These are phyloP conservation scores for Dysphania ambrosioides DNA, from an alignment of 148 eudicot species.

Conservation along the genomic window DNA sequence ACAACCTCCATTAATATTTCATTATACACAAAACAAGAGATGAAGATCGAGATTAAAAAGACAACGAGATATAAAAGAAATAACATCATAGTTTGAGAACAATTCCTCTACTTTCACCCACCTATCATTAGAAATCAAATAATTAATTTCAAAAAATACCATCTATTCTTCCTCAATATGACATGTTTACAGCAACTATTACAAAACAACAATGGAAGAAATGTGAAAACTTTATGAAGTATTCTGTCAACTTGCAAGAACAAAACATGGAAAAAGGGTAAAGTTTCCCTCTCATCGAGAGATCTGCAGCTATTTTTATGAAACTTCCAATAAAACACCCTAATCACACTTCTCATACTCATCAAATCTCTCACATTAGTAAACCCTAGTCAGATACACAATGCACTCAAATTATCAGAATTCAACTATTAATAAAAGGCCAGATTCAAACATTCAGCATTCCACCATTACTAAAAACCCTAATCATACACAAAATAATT, in stretches of 20 bases:
- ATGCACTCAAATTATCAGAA: no score
- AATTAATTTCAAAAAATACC: no score
- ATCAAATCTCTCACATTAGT: background rate
- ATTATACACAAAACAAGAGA: background rate
- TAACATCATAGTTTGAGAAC: background rate
- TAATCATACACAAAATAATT: no score
- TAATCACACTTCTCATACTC: background rate
- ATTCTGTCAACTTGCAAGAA: no score
- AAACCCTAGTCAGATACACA: background rate
- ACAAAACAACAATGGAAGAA: background rate
- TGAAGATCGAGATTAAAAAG: background rate
- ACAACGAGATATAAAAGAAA: slow-evolving; percentile 2
- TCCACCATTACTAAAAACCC: background rate
- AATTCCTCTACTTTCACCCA: no score
- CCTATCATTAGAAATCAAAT: no score
- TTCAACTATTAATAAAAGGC: no score
- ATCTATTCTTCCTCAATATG: background rate
- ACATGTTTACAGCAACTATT: background rate
- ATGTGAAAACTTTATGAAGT: background rate
- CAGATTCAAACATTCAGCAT: no score
- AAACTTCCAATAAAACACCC: background rate
- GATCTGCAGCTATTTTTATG: background rate
- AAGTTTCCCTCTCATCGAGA: background rate
- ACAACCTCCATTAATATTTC: background rate
- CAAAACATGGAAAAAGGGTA: background rate